A percentile compares a stretch with the other conserved stretches of the same genome.
Conservation (phyloP, 768 basidiomycete species). For the Tricholoma bakamatsutake region DNA sequence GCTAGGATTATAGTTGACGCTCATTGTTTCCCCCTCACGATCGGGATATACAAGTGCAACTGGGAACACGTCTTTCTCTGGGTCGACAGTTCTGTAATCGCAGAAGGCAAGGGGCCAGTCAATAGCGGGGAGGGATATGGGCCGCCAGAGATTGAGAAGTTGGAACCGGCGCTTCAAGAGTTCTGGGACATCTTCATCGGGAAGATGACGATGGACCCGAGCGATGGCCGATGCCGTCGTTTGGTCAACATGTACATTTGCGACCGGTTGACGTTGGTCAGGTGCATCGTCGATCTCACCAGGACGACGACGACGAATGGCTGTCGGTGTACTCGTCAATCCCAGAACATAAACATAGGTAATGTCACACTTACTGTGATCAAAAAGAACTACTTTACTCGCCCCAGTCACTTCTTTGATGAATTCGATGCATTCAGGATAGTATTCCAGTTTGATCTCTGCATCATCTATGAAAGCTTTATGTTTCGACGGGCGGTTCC, state of each 20-base stretch:
- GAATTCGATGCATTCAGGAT: conserved; percentile 49
- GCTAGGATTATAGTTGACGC: conserved; percentile 37
- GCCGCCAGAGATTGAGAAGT: conserved; percentile 59
- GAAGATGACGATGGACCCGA: conserved; percentile 47
- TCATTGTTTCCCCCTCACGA: conserved; percentile 45
- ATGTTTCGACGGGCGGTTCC: conserved; percentile 28
- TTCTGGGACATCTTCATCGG: conserved; percentile 34
- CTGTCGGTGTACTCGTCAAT: conserved; percentile 15
- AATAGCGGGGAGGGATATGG: conserved; percentile 39
- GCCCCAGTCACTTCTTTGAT: conserved; percentile 29
- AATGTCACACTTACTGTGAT: conserved; percentile 42
- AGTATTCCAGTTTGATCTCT: conserved; percentile 46
- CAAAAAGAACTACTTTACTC: conserved; percentile 47
- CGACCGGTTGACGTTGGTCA: conserved; percentile 39
- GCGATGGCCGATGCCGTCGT: conserved; percentile 37
- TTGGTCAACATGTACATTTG: conserved; percentile 47
- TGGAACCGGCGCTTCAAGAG: conserved; percentile 47
- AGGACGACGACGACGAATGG: conserved; percentile 38
- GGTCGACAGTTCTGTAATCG: conserved; percentile 43
- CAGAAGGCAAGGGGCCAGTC: conserved; percentile 50
- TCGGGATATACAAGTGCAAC: conserved; percentile 43
- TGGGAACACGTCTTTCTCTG: conserved; percentile 32
- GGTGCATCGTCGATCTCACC: conserved; percentile 29
- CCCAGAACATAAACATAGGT: neutral
- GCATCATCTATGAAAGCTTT: conserved; percentile 41